Evolutionary conservation across 1,284 basidiomycete species (phyloP).

Genomic region (Malassezia nana): DNA sequence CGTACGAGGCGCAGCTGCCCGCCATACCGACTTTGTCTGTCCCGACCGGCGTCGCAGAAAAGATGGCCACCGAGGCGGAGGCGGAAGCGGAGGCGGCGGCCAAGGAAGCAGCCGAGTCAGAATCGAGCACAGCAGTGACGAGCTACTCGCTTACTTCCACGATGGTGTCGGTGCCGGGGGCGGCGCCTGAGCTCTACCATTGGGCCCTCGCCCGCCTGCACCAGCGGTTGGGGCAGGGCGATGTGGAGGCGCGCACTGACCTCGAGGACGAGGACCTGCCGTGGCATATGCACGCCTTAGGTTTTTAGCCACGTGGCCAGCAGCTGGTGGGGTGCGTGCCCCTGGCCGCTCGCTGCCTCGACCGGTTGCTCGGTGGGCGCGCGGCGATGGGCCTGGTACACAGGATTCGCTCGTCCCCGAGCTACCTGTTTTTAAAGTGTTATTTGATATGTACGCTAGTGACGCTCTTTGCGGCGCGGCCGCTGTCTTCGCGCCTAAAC

Average conservation of each 20-base stretch:
- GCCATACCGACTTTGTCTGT: too few species aligned
- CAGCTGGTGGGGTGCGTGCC: neutral
- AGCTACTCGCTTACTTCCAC: constrained; percentile 1
- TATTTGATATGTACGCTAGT: constrained; percentile 39
- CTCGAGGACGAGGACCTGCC: constrained; percentile 17
- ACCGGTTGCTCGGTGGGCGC: neutral
- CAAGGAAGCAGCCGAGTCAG: neutral
- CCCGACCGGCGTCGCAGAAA: neutral
- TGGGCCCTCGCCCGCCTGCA: neutral
- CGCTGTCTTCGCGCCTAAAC: constrained; percentile 31
- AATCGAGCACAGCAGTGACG: neutral
- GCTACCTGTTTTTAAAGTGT: constrained; percentile 41
- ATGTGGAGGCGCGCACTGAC: constrained; percentile 3
- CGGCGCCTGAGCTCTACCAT: neutral
- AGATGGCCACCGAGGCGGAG: neutral
- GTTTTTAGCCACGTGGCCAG: constrained; percentile 4
- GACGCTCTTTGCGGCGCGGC: constrained; percentile 35
- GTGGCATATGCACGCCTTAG: constrained; percentile 11
- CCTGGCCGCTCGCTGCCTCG: neutral
- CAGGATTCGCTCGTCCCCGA: constrained; percentile 29
- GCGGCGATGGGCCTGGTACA: constrained; percentile 9
- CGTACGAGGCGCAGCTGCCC: neutral
- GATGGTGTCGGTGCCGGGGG: neutral
- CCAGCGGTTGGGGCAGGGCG: neutral
- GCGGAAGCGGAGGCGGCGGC: neutral